Evolutionary conservation across 805 yeast species (phyloP), one percentile per base, ranked within the genome.

Genomic region (Saccharomycopsis microspora): DNA sequence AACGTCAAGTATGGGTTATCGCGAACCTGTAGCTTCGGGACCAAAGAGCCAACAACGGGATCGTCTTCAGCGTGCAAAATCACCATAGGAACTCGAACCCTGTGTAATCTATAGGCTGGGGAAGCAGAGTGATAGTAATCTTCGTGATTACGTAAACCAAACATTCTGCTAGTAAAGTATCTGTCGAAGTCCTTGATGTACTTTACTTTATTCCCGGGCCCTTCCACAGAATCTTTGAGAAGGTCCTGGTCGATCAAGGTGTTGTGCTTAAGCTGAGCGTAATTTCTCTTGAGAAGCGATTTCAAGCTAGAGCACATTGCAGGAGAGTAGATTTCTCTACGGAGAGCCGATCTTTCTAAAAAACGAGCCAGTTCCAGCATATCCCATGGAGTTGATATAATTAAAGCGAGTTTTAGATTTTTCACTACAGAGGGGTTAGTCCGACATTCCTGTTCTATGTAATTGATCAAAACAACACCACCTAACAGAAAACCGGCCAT

Each of bases 401-500:
- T 67, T 39, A 74, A 68, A 1, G 85, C 88, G 30, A 81, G 77
- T 34, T 67, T 65, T 36, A 51, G 29, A 28, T 48, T 48, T 8
- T 35, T 43, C 40, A 51, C 39, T 35, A 78, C 58, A 11, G 64
- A 64, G 5, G 62, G 50, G 10, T 67, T 58, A 1, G 65, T 71
- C 8, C 74, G 76, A 4, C 47, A 37, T 54, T 78, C 78, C 57
- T 76, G 82, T 6, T 88, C 90, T 27, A 85, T 59, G 60, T 79
- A 85, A 58, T 85, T 86, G 32, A 83, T 72, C 51, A 85, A 66
- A 33, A 85, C 71, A 3, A 81, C 72, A 0, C 82, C 88, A 2
- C 95, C 95, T 46, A 85, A 71, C n/a, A 89, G 80, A 57, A 80
- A 81, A 3, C 95, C 95, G n/a, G 76, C 77, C 34, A 80, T 72